phyloP scores from a whole-genome alignment of 108 stramenopile genomes.

The Cafeteria roenbergensis region DNA sequence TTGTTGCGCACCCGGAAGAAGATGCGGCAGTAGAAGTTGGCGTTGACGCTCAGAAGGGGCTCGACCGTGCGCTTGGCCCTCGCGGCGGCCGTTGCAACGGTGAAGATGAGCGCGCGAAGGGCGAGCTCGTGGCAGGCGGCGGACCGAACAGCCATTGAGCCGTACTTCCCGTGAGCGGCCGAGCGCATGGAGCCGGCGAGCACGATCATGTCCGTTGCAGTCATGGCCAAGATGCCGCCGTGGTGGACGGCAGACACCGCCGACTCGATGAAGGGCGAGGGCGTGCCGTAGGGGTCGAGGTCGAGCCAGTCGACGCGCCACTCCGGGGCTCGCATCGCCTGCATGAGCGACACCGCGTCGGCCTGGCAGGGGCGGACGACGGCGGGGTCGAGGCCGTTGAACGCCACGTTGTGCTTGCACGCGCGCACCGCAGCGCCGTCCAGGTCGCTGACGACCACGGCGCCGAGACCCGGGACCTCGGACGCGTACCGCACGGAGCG shows the following conservation, averaged over 20 bases:
- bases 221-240: conserved; percentile 82
- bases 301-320: conserved; percentile 71
- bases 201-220: conserved; percentile 93
- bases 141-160: conserved; percentile 62
- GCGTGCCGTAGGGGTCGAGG: conserved; percentile 93
- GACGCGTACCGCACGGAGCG: conserved; percentile 78
- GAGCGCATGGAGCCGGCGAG: conserved; percentile 81
- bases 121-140: conserved; percentile 87
- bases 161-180: conserved; percentile 80
- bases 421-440: conserved; percentile 60
- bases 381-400: conserved; percentile 59
- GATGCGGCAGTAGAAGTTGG: conserved; percentile 90
- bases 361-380: conserved; percentile 46
- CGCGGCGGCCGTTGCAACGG: conserved; percentile 62
- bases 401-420: conserved; percentile 52
- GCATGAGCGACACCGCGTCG: conserved; percentile 45
- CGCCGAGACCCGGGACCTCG: conserved; percentile 53
- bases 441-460: conserved; percentile 78
- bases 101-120: conserved; percentile 71
- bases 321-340: background rate
- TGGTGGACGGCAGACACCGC: conserved; percentile 72
- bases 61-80: conserved; percentile 69
- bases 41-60: conserved; percentile 77
- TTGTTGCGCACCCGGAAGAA: conserved; percentile 84
- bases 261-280: conserved; percentile 83